Evolutionary conservation across 768 basidiomycete species (phyloP), one percentile per base, ranked within the genome.

Genomic region (Rhizopogon vesiculosus): DNA sequence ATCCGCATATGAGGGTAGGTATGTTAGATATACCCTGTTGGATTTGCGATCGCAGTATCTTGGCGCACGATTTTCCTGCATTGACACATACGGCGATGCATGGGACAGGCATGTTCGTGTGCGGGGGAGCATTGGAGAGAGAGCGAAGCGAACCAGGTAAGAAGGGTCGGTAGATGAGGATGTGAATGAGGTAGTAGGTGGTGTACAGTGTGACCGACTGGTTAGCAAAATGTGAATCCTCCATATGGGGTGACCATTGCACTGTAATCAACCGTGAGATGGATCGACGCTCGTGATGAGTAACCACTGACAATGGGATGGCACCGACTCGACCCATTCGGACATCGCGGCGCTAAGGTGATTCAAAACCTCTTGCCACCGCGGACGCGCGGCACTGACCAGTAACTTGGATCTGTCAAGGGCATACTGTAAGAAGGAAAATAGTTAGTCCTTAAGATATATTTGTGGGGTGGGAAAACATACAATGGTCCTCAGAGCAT

Each of bases 101-200:
- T n/a, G 77, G 85, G 49, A 76, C 78, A 31, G 62, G 72, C 69
- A 66, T 69, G 46, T 61, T 66, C 42, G 62, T 57, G 58, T 62
- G 66, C n/a, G 67, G 66, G 16, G 62, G 54, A 16, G 63, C 56
- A 54, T 60, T 58, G 13, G 54, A 42, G 42, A 60, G 60, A 12
- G 64, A 67, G 41, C 66, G 61, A 29, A 71, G 56, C 18, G 73
- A 74, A 6, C 73, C 65, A 16, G 78, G 79, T 40, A 88, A 80
- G 69, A 87, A 87, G 2, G 86, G 83, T 31, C 89, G 81, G 64
- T 88, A 84, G 31, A 91, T 77, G 51, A 88, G 71, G 65, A 91
- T 87, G 65, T 82, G 78, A 35, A 74, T 73, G 42, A 83, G 66
- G 68, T 89, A 81, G 65, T 86, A 91, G 6, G 78, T 72, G 18